These are phyloP conservation scores for Chenopodium suecicum DNA, from an alignment of 148 eudicot species.

Conservation along the genomic window DNA sequence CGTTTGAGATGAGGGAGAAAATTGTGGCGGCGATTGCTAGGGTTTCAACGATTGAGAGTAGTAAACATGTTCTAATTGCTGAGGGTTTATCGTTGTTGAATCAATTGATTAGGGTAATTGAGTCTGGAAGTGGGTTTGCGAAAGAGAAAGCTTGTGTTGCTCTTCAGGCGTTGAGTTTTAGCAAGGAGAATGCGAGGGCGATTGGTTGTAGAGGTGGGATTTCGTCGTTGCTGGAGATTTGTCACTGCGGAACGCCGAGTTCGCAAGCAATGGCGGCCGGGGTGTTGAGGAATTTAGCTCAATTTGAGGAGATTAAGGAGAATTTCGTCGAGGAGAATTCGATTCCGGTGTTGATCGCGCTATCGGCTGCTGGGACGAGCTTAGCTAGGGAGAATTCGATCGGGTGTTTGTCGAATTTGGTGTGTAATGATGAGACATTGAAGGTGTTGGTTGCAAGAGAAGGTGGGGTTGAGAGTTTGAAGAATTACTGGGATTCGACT, in stretches of 20 bases:
- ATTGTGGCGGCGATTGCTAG: slow-evolving; percentile 55
- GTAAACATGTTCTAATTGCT: slow-evolving; percentile 52
- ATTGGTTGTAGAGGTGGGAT: slow-evolving; percentile 86
- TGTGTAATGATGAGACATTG: slow-evolving; percentile 48
- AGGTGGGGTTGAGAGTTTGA: slow-evolving; percentile 69
- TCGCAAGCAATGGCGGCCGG: slow-evolving; percentile 76
- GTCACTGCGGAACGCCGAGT: slow-evolving; percentile 67
- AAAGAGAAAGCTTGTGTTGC: slow-evolving; percentile 75
- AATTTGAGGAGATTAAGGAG: slow-evolving; percentile 61
- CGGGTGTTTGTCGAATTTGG: slow-evolving; percentile 69
- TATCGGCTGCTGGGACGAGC: slow-evolving; percentile 59
- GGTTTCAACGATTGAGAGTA: slow-evolving; percentile 62
- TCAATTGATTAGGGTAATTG: slow-evolving; percentile 67
- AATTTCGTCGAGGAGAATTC: slow-evolving; percentile 76
- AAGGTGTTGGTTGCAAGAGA: slow-evolving; percentile 62
- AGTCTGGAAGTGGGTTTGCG: slow-evolving; percentile 61
- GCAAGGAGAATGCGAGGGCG: slow-evolving; percentile 80
- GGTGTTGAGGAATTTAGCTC: slow-evolving; percentile 60
- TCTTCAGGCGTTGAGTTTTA: slow-evolving; percentile 44
- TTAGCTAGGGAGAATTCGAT: slow-evolving; percentile 71
- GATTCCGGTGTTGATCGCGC: slow-evolving; percentile 42
- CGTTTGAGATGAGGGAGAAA: slow-evolving; percentile 66
- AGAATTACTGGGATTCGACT: slow-evolving; percentile 68
- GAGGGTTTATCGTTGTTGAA: slow-evolving; percentile 62
- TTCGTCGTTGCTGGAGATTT: slow-evolving; percentile 66